A percentile compares a stretch with the other conserved stretches of the same genome.
phyloP scores from a whole-genome alignment of 140 eudicot species.

The Bidens hawaiensis region DNA sequence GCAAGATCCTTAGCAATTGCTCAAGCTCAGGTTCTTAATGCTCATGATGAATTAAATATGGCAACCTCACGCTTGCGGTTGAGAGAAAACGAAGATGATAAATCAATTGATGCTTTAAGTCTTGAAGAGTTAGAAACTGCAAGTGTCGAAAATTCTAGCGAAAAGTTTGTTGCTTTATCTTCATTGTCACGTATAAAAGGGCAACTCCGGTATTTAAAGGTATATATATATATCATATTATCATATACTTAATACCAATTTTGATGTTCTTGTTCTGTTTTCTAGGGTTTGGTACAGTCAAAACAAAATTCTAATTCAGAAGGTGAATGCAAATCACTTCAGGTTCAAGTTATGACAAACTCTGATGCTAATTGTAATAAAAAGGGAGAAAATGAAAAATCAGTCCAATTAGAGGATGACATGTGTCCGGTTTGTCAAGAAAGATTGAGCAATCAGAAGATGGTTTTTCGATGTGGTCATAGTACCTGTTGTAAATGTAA shows the following conservation, averaged over 20 bases:
- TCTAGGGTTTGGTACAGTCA: conserved; percentile 79
- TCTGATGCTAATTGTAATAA: conserved; percentile 14
- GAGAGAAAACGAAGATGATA: conserved; percentile 68
- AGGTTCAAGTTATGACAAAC: conserved; percentile 23
- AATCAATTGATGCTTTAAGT: conserved; percentile 72
- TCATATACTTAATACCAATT: not conserved
- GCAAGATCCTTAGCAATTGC: conserved; percentile 83
- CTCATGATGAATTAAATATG: conserved; percentile 96
- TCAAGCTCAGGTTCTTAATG: conserved; percentile 94
- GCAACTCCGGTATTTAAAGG: conserved; percentile 94
- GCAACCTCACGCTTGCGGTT: conserved; percentile 88
- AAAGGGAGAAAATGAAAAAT: conserved; percentile 30
- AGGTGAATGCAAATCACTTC: conserved; percentile 20
- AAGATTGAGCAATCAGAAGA: conserved; percentile 58
- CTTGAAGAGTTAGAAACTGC: conserved; percentile 74
- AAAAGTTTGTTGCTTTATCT: conserved; percentile 63
- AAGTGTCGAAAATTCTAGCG: conserved; percentile 68
- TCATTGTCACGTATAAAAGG: conserved; percentile 72
- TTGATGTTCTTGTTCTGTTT: conserved; percentile 10
- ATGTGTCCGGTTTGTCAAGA: conserved; percentile 95
- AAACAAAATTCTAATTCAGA: conserved; percentile 35
- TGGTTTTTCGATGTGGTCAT: conserved; percentile 98
- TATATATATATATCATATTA: conserved; percentile 17
- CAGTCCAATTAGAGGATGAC: conserved; percentile 37
- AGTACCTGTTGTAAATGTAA: conserved; percentile 90